A percentile compares a stretch with the other conserved stretches of the same genome.
These are phyloP conservation scores for Xylaria sp. DNA, from an alignment of 2,329 filamentous ascomycete species.

Conservation along the genomic window DNA sequence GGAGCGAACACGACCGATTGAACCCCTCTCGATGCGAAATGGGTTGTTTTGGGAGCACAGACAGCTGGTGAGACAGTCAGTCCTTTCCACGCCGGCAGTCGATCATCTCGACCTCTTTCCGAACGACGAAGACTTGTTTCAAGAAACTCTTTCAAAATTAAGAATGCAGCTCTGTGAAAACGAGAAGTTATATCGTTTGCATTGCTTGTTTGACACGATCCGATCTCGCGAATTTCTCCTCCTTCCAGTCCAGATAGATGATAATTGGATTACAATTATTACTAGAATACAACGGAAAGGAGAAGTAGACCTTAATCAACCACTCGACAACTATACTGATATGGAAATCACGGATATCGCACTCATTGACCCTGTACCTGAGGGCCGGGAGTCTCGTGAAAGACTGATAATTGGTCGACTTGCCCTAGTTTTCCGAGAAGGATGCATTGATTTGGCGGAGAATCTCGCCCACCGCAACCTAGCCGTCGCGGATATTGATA, in stretches of 20 bases:
- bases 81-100: conserved; percentile 40
- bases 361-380: conserved; percentile 38
- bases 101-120: conserved; percentile 41
- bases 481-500: neutral
- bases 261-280: conserved; percentile 40
- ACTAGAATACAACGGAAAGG: neutral
- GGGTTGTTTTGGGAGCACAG: conserved; percentile 46
- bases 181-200: conserved; percentile 15
- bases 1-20: conserved; percentile 32
- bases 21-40: conserved; percentile 33
- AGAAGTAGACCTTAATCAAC: neutral
- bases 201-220: conserved; percentile 41
- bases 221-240: conserved; percentile 40
- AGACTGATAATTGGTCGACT: conserved; percentile 27
- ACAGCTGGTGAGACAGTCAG: conserved; percentile 24
- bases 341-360: conserved; percentile 35
- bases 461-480: neutral
- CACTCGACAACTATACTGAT: conserved; percentile 15
- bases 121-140: conserved; percentile 8
- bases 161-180: neutral
- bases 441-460: conserved; percentile 33
- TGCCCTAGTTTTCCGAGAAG: conserved; percentile 33
- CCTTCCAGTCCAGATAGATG: conserved; percentile 36
- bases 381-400: conserved; percentile 23
- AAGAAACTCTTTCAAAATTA: conserved; percentile 27